Evolutionary conservation across 345 rosid genomes (phyloP).

Genomic region (Draba incana): DNA sequence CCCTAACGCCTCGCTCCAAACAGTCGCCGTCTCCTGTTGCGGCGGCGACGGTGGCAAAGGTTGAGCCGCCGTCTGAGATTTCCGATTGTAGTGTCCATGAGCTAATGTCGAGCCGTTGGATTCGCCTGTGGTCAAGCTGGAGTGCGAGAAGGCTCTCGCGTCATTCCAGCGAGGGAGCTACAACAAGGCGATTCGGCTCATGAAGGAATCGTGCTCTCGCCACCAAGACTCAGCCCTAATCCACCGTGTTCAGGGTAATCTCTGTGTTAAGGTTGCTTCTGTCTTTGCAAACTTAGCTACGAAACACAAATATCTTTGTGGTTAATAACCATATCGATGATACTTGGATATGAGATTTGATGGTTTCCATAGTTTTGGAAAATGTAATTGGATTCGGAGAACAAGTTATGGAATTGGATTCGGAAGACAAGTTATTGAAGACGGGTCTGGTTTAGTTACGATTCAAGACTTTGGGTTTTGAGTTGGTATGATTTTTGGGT

Average conservation of each 20-base stretch:
- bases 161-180: constrained; percentile 87
- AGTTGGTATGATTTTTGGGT: no score
- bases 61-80: constrained; percentile 35
- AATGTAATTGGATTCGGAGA: no score
- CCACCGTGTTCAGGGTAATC: constrained; percentile 84
- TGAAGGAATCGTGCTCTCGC: constrained; percentile 72
- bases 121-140: constrained; percentile 55
- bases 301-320: constrained; percentile 65
- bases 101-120: constrained; percentile 43
- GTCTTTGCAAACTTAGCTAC: constrained; percentile 69
- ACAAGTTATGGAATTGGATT: no score
- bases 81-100: constrained; percentile 6
- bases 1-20: constrained; percentile 61
- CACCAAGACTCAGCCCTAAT: constrained; percentile 67
- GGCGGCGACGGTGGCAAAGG: constrained; percentile 23
- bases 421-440: no score
- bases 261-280: constrained; percentile 72
- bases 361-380: no score
- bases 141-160: constrained; percentile 83
- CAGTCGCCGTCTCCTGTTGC: constrained; percentile 44
- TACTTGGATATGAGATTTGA: no score
- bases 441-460: no score
- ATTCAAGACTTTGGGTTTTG: no score
- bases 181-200: constrained; percentile 77
- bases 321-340: no score